phyloP scores from a whole-genome alignment of 495 filamentous ascomycete genomes.

The Penicillium longicatenatum region DNA sequence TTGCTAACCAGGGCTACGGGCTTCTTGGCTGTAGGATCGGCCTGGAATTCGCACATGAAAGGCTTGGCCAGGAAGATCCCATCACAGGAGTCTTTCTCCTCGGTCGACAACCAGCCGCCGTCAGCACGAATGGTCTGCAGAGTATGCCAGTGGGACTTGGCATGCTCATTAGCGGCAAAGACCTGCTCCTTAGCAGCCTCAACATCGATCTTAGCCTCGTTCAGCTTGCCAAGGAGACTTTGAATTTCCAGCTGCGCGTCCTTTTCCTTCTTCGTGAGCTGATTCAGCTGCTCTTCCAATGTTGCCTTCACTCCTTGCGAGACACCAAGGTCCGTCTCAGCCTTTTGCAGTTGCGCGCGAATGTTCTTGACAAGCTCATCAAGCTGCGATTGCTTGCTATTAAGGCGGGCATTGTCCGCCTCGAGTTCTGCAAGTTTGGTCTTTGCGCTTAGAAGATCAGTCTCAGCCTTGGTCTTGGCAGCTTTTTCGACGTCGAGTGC shows the following conservation, averaged over 20 bases:
- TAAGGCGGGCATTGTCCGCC: neutral
- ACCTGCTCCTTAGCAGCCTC: constrained; percentile 1
- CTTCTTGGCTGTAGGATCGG: too few relatives aligned
- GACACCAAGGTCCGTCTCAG: neutral
- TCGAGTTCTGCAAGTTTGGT: neutral
- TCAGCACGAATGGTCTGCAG: constrained; percentile 9
- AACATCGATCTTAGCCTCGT: constrained; percentile 3
- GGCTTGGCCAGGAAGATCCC: too few relatives aligned
- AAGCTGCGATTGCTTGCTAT: neutral
- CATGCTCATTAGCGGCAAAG: neutral
- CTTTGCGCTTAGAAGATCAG: neutral
- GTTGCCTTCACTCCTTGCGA: neutral
- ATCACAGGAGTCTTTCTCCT: neutral
- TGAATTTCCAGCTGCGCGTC: neutral
- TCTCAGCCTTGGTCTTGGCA: neutral
- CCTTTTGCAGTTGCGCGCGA: neutral
- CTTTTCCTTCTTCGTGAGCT: neutral
- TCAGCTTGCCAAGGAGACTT: neutral
- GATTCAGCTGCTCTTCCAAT: neutral
- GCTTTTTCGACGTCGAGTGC: neutral
- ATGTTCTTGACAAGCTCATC: neutral
- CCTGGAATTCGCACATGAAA: too few relatives aligned
- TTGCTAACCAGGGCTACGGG: too few relatives aligned
- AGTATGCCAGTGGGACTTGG: constrained; percentile 9
- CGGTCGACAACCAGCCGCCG: constrained; percentile 6